A percentile compares a stretch with the other conserved stretches of the same genome.
phyloP scores from a whole-genome alignment of 169 alveolate species.

The Perkinsus olseni region DNA sequence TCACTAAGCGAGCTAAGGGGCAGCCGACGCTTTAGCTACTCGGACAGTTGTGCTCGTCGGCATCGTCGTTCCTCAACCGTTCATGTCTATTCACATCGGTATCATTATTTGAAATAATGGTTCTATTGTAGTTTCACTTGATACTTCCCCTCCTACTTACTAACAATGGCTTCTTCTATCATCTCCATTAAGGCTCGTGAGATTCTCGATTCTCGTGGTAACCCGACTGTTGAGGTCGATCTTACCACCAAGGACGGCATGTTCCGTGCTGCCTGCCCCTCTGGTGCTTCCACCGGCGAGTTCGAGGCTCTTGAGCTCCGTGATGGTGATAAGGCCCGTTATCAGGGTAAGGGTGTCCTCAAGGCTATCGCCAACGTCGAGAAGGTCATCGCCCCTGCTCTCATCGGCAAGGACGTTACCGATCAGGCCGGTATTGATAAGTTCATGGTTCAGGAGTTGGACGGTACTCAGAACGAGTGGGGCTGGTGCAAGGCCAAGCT shows the following conservation, averaged over 20 bases:
- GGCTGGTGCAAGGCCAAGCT: slow-evolving; percentile 78
- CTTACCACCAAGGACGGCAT: slow-evolving; percentile 78
- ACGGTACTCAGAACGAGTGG: slow-evolving; percentile 89
- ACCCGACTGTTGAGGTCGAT: slow-evolving; percentile 87
- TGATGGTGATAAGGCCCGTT: slow-evolving; percentile 88
- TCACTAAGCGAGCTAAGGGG: no score
- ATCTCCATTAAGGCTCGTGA: no score
- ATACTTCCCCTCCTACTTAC: no score
- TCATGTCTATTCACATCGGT: no score
- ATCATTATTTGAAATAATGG: no score
- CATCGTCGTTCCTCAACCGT: no score
- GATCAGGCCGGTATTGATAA: slow-evolving; percentile 76
- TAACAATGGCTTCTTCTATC: no score
- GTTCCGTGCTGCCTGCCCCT: slow-evolving; percentile 94
- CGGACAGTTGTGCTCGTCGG: no score
- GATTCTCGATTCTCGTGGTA: slow-evolving; percentile 84
- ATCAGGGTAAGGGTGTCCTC: slow-evolving; percentile 87
- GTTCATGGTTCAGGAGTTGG: slow-evolving; percentile 82
- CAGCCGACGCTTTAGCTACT: no score
- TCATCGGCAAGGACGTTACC: slow-evolving; percentile 69
- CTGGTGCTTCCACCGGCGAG: slow-evolving; percentile 94
- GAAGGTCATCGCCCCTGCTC: slow-evolving; percentile 69
- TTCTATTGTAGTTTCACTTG: no score
- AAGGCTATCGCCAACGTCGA: slow-evolving; percentile 87
- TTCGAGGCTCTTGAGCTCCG: slow-evolving; percentile 90